Evolutionary conservation across 768 basidiomycete genomes (phyloP).

Genomic region (Pseudohyphozyma bogoriensis): DNA sequence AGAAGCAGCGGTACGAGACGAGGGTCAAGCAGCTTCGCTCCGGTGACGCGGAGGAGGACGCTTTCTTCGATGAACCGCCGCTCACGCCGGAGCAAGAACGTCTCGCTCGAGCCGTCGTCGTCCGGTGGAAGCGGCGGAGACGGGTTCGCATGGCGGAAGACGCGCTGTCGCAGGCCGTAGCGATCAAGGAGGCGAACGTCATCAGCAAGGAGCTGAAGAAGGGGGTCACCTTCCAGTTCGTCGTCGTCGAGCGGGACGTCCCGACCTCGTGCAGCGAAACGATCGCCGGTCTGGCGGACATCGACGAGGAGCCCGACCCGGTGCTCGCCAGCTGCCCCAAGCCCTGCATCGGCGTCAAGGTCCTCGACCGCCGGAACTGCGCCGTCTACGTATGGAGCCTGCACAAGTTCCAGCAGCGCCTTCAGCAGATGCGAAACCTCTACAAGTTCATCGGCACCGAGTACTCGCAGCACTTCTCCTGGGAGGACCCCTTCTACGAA

Average conservation of each 20-base stretch:
- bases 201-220: constrained; percentile 81
- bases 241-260: constrained; percentile 70
- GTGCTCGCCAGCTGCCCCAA: constrained; percentile 61
- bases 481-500: constrained; percentile 87
- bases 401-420: constrained; percentile 73
- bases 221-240: constrained; percentile 83
- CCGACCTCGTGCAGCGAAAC: constrained; percentile 76
- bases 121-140: constrained; percentile 72
- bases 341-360: constrained; percentile 78
- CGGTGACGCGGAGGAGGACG: constrained; percentile 1
- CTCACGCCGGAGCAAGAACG: constrained; percentile 12
- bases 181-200: constrained; percentile 88
- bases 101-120: constrained; percentile 47
- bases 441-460: constrained; percentile 80
- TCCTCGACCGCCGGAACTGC: constrained; percentile 75
- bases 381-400: constrained; percentile 88
- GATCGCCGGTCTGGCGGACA: constrained; percentile 76
- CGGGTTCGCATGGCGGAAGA: constrained; percentile 88
- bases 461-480: constrained; percentile 87
- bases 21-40: constrained; percentile 8
- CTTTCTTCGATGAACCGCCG: constrained; percentile 15
- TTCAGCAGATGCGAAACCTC: constrained; percentile 86
- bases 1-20: constrained; percentile 18
- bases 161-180: constrained; percentile 69
- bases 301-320: constrained; percentile 85